Conservation (phyloP, 2,329 filamentous ascomycete genomes). For the Colletotrichum tabaci region DNA sequence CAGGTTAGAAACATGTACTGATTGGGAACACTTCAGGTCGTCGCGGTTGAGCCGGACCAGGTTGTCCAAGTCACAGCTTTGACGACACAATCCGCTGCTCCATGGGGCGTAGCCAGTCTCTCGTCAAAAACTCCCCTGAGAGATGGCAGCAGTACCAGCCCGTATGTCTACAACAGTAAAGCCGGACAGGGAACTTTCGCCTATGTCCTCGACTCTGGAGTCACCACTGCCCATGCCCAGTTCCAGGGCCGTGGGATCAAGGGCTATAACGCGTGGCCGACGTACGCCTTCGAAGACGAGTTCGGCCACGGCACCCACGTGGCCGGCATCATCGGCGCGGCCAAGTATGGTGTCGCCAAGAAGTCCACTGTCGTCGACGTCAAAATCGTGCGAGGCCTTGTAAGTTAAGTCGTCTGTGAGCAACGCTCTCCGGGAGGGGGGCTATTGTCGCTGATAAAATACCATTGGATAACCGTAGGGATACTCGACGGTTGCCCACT, state of each 20-base stretch:
- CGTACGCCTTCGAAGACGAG: slow-evolving; percentile 24
- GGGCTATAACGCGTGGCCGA: slow-evolving; percentile 51
- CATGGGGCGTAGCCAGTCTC: slow-evolving; percentile 62
- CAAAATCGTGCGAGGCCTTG: slow-evolving; percentile 56
- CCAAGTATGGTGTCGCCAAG: slow-evolving; percentile 60
- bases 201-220: slow-evolving; percentile 48
- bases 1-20: too few species aligned
- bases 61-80: background rate
- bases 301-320: slow-evolving; percentile 47
- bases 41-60: slow-evolving; percentile 50
- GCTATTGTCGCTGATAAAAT: background rate
- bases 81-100: slow-evolving; percentile 43
- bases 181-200: slow-evolving; percentile 46
- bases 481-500: slow-evolving; percentile 21
- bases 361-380: slow-evolving; percentile 59
- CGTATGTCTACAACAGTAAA: slow-evolving; percentile 44
- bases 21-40: slow-evolving; percentile 49
- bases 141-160: slow-evolving; percentile 42
- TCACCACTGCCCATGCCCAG: slow-evolving; percentile 49
- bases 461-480: slow-evolving; percentile 10
- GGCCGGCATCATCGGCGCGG: slow-evolving; percentile 58
- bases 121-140: slow-evolving; percentile 55
- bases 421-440: background rate
- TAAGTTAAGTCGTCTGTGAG: slow-evolving; percentile 1
- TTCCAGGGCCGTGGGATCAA: slow-evolving; percentile 60